Evolutionary conservation across 495 filamentous ascomycete species (phyloP).

Genomic region (Penicillium paxilli): DNA sequence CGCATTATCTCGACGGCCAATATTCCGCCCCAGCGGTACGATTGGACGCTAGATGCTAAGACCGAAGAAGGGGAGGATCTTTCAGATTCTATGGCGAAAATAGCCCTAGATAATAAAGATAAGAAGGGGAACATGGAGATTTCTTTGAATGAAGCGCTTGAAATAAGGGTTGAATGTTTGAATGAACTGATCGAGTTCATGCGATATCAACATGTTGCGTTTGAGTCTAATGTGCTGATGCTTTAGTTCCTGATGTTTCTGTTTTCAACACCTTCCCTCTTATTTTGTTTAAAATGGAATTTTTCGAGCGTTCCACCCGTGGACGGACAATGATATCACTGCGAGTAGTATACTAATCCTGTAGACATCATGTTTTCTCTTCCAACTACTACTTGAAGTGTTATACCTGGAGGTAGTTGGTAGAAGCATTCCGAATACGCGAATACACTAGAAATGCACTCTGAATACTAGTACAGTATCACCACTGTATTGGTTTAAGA

Average conservation of each 20-base stretch:
- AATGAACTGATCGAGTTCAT: conserved; percentile 30
- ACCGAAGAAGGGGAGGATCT: conserved; percentile 10
- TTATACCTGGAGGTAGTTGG: too few relatives aligned
- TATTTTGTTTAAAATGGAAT: neutral
- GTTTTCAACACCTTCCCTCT: conserved; percentile 1
- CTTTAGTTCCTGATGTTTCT: conserved; percentile 6
- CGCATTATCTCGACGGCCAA: conserved; percentile 56
- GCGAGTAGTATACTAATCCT: too few relatives aligned
- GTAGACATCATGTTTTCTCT: too few relatives aligned
- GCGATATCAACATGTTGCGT: conserved; percentile 35
- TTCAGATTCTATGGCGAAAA: conserved; percentile 15
- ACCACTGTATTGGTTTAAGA: too few relatives aligned
- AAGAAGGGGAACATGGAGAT: conserved; percentile 35
- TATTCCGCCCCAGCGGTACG: conserved; percentile 52
- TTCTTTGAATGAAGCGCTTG: conserved; percentile 32
- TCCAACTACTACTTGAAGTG: too few relatives aligned
- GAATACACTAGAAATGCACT: too few relatives aligned
- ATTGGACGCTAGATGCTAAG: conserved; percentile 32
- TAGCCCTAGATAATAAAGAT: conserved; percentile 31
- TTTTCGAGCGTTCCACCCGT: neutral
- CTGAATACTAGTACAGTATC: too few relatives aligned
- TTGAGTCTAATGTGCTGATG: conserved; percentile 30
- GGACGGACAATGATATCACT: too few relatives aligned
- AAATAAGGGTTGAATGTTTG: conserved; percentile 22
- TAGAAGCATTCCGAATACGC: too few relatives aligned